Evolutionary conservation across 202 grass and related monocot genomes (phyloP).

Genomic region (Saccharum hybrid): DNA sequence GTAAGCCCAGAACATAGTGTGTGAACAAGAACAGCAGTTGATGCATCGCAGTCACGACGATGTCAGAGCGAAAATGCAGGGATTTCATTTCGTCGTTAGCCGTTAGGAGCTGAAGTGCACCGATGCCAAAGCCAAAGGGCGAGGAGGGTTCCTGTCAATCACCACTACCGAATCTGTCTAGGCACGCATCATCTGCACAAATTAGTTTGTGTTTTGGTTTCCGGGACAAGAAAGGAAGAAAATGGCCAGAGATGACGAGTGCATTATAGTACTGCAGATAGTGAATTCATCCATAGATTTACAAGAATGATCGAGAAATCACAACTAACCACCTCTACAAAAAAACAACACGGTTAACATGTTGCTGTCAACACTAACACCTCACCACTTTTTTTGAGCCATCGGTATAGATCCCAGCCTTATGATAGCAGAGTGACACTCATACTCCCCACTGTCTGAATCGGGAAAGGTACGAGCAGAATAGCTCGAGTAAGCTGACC

Average conservation of each 20-base stretch:
- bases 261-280: background rate
- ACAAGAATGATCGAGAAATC: conserved; percentile 10
- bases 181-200: background rate
- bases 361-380: conserved; percentile 9
- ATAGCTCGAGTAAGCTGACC: background rate
- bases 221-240: background rate
- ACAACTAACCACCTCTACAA: conserved; percentile 18
- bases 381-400: background rate
- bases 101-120: background rate
- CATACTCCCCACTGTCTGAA: background rate
- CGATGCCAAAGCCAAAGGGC: too few relatives aligned
- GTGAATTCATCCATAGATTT: background rate
- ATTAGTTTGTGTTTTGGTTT: background rate
- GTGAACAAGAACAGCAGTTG: conserved; percentile 37
- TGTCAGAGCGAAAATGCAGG: background rate
- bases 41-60: conserved; percentile 34
- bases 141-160: background rate
- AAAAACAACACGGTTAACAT: background rate
- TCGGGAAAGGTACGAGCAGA: background rate
- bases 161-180: background rate
- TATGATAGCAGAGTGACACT: conserved; percentile 6
- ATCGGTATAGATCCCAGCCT: background rate
- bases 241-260: background rate
- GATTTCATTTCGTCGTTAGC: background rate
- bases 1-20: conserved; percentile 11